These are phyloP conservation scores for Posidonia oceanica DNA, from an alignment of 116 monocot genomes.

Conservation along the genomic window DNA sequence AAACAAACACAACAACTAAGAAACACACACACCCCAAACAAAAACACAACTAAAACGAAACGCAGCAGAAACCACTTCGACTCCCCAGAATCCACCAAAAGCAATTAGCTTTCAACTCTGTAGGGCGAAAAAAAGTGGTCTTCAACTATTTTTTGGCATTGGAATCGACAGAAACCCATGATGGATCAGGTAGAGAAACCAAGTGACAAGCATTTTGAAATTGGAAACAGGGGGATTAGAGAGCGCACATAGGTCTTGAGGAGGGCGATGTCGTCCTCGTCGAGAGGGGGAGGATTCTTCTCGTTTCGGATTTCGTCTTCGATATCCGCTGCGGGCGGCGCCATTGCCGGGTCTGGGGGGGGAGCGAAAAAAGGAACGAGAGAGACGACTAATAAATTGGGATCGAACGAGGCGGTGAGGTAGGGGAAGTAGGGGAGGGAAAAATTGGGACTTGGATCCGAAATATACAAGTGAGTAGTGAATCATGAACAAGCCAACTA, in stretches of 20 bases:
- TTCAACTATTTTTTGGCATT: too few relatives aligned
- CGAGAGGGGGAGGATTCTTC: slow-evolving; percentile 80
- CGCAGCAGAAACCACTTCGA: neutral
- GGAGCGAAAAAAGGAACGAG: neutral
- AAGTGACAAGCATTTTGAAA: neutral
- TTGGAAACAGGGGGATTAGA: neutral
- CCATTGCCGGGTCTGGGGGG: slow-evolving; percentile 15
- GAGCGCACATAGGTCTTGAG: slow-evolving; percentile 71
- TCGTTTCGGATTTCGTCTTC: slow-evolving; percentile 34
- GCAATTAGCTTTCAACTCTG: too few relatives aligned
- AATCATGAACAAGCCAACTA: too few relatives aligned
- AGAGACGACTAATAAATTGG: too few relatives aligned
- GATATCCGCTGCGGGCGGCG: slow-evolving; percentile 33
- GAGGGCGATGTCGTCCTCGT: slow-evolving; percentile 88
- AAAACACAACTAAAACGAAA: neutral
- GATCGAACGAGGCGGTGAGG: too few relatives aligned
- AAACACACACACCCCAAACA: neutral
- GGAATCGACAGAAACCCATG: neutral
- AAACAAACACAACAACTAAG: neutral
- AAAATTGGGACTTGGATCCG: too few relatives aligned
- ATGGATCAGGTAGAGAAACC: neutral
- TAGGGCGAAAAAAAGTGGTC: too few relatives aligned
- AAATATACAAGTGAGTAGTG: too few relatives aligned
- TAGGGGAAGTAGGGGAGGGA: too few relatives aligned
- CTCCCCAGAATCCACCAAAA: neutral